Evolutionary conservation across 1,284 basidiomycete genomes (phyloP).

Genomic region (Puccinia hordei): DNA sequence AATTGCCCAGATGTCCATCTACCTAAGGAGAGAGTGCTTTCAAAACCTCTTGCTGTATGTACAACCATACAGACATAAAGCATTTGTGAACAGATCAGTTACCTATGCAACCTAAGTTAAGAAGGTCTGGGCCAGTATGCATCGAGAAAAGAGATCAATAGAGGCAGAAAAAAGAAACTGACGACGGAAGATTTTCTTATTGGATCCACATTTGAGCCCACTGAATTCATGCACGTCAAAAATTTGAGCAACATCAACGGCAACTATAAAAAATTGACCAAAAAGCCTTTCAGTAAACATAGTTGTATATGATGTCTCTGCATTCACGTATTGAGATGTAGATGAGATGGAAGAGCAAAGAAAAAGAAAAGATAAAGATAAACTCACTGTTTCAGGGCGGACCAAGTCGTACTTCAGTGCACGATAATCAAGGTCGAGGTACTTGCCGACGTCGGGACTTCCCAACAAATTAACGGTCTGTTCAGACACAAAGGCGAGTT

Average conservation of each 20-base stretch:
- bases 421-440: conserved; percentile 36
- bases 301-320: neutral
- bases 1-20: too few relatives aligned
- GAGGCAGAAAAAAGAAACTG: conserved; percentile 6
- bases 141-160: neutral
- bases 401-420: conserved; percentile 31
- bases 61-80: neutral
- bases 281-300: neutral
- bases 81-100: neutral
- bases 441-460: conserved; percentile 22
- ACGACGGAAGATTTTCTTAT: conserved; percentile 22
- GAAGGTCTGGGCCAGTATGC: neutral
- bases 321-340: neutral
- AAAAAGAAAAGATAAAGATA: neutral
- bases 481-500: neutral
- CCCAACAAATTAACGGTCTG: conserved; percentile 31
- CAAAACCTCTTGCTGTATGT: conserved; percentile 16
- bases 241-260: conserved; percentile 22
- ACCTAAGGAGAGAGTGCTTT: conserved; percentile 20
- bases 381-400: conserved; percentile 15
- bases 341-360: neutral
- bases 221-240: conserved; percentile 31
- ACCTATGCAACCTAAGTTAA: neutral
- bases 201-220: conserved; percentile 20
- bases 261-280: conserved; percentile 5